phyloP scores from a whole-genome alignment of 768 basidiomycete species.

The Kwoniella shandongensis region DNA sequence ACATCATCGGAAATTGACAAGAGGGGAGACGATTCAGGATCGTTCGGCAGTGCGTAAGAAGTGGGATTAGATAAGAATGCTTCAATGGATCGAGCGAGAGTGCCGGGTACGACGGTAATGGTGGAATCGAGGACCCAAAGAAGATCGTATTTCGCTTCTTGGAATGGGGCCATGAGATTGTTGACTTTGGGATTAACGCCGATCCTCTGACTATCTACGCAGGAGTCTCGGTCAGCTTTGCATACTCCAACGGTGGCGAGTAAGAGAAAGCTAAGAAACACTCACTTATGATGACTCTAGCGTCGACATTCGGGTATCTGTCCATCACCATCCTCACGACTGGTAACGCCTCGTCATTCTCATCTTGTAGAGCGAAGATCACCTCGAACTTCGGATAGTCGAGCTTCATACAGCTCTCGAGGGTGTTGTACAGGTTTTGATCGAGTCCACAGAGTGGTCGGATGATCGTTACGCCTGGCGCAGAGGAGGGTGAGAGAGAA shows the following conservation, averaged over 20 bases:
- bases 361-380: conserved; percentile 84
- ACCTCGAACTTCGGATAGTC: conserved; percentile 91
- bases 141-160: conserved; percentile 77
- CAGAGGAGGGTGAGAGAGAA: conserved; percentile 55
- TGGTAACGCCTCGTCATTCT: conserved; percentile 79
- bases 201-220: conserved; percentile 72
- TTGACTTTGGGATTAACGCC: conserved; percentile 98
- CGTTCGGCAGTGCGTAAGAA: conserved; percentile 20
- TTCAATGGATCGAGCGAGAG: conserved; percentile 81
- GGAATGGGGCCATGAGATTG: conserved; percentile 84
- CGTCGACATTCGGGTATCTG: conserved; percentile 74
- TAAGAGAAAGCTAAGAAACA: not conserved
- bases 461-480: conserved; percentile 89
- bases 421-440: conserved; percentile 90
- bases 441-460: conserved; percentile 94
- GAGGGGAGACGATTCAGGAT: conserved; percentile 38
- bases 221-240: not conserved
- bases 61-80: conserved; percentile 56
- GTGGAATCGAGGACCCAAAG: conserved; percentile 99
- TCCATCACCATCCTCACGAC: conserved; percentile 74
- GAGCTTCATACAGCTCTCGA: conserved; percentile 88
- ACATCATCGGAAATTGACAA: conserved; percentile 26
- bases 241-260: not conserved
- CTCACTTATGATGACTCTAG: conserved; percentile 73
- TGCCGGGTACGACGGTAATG: conserved; percentile 71